Evolutionary conservation across 441 rosid genomes (phyloP).

Genomic region (Codiaeum variegatum): DNA sequence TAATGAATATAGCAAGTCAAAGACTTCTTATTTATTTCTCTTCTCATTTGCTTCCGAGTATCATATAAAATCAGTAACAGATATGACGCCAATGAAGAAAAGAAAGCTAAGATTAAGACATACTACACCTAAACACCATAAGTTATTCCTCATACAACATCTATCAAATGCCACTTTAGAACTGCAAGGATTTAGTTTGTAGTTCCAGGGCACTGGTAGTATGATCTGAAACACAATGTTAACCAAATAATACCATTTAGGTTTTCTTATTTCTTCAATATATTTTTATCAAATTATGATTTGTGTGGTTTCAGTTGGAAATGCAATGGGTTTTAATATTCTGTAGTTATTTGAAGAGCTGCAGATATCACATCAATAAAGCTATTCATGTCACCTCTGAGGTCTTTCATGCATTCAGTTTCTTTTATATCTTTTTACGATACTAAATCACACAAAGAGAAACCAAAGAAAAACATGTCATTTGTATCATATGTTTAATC

Average conservation of each 20-base stretch:
- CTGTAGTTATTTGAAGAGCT: background rate
- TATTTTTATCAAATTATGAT: background rate
- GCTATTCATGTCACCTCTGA: background rate
- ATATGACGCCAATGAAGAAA: background rate
- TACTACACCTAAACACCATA: background rate
- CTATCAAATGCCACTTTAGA: background rate
- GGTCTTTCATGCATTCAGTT: background rate
- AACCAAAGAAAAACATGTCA: background rate
- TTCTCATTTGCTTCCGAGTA: no score
- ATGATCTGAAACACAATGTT: background rate
- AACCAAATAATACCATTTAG: background rate
- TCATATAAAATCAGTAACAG: background rate
- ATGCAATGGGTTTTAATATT: background rate
- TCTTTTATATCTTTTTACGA: background rate
- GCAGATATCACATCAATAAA: slow-evolving; percentile 1
- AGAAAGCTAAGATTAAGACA: background rate
- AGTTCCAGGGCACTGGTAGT: background rate
- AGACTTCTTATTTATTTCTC: background rate
- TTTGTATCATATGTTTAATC: background rate
- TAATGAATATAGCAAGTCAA: background rate
- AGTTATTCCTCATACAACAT: background rate
- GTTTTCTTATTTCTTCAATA: background rate
- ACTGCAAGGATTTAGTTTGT: background rate
- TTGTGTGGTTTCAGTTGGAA: background rate
- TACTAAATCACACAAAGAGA: background rate